Conservation (phyloP, 2,329 filamentous ascomycete species). For the Colletotrichum gloeosporioides region DNA sequence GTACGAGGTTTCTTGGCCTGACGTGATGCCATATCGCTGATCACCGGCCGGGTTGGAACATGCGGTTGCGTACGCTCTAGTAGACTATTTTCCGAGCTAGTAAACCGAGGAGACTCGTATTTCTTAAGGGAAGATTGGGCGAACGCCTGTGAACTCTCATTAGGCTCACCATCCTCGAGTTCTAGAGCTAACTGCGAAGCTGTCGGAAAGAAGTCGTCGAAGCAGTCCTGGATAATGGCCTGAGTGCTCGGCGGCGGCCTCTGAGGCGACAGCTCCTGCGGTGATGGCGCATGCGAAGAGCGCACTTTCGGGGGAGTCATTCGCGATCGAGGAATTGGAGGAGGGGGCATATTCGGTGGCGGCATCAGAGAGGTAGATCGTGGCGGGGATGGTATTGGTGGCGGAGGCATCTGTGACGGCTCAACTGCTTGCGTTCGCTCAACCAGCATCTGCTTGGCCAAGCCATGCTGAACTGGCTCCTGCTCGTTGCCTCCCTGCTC, state of each 20-base stretch:
- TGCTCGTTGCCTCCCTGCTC: neutral
- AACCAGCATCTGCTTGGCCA: neutral
- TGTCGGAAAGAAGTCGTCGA: conserved; percentile 62
- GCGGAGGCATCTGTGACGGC: neutral
- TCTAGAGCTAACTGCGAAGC: conserved; percentile 61
- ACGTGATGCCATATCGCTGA: neutral
- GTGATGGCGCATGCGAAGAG: conserved; percentile 20
- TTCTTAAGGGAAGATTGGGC: neutral
- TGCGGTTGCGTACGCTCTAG: neutral
- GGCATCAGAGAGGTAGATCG: neutral
- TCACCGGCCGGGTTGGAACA: neutral
- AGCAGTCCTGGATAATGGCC: conserved; percentile 51
- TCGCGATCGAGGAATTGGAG: neutral
- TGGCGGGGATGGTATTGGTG: neutral
- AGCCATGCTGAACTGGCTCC: neutral
- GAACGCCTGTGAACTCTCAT: neutral
- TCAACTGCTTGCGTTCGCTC: neutral
- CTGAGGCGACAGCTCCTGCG: conserved; percentile 19
- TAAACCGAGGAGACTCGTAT: neutral
- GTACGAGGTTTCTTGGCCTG: neutral
- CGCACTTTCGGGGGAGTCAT: neutral
- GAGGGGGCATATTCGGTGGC: neutral
- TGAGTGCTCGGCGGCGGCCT: conserved; percentile 52
- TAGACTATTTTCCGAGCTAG: neutral
- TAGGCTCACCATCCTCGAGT: conserved; percentile 39